Percentiles rank a stretch among this genome's conserved stretches.
These are phyloP conservation scores for Baorangia bicolor DNA, from an alignment of 768 basidiomycete species.

Conservation along the genomic window DNA sequence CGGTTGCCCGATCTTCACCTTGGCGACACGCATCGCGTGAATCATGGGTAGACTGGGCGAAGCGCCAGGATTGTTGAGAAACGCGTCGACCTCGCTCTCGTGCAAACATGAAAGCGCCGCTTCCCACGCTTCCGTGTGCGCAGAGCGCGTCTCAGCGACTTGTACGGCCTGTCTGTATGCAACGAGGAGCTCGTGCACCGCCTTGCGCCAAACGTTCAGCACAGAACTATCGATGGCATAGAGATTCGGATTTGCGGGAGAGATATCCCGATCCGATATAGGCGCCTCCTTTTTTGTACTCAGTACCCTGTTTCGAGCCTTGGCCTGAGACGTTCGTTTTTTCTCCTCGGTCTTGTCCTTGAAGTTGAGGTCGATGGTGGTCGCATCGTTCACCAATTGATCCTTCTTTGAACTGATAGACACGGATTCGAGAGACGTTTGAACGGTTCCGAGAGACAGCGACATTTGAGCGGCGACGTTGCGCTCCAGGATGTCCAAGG, in stretches of 20 bases:
- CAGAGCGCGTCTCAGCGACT: conserved; percentile 48
- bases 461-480: conserved; percentile 58
- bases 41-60: conserved; percentile 44
- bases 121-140: conserved; percentile 61
- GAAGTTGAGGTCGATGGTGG: conserved; percentile 15
- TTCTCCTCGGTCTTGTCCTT: conserved; percentile 5
- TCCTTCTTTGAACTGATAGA: conserved; percentile 24
- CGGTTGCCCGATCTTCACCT: conserved; percentile 52
- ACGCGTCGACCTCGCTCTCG: conserved; percentile 42
- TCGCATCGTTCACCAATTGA: conserved; percentile 1
- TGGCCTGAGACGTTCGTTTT: conserved; percentile 6
- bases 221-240: conserved; percentile 35
- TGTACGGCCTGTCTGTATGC: conserved; percentile 41
- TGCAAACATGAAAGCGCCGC: conserved; percentile 54
- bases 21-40: conserved; percentile 52
- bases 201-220: conserved; percentile 39
- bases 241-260: conserved; percentile 20
- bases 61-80: conserved; percentile 29
- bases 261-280: conserved; percentile 28
- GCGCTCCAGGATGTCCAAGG: conserved; percentile 63
- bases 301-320: conserved; percentile 15
- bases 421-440: conserved; percentile 30
- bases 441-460: conserved; percentile 36
- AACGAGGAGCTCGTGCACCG: conserved; percentile 34
- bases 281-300: conserved; percentile 20